Conservation (phyloP, 1,284 basidiomycete genomes). For the Puccinia novopanici region DNA sequence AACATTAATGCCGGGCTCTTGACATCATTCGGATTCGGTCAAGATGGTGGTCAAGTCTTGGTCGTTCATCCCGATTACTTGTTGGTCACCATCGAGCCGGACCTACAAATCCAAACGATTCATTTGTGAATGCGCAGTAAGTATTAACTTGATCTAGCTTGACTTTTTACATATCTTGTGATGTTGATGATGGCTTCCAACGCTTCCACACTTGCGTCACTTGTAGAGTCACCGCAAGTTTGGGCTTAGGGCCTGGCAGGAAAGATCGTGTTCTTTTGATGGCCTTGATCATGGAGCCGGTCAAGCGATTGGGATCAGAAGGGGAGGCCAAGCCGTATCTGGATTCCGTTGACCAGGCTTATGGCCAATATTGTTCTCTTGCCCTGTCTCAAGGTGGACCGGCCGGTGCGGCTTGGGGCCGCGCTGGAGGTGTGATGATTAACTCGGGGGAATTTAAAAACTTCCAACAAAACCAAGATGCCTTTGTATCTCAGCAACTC, state of each 20-base stretch:
- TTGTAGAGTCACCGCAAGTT: constrained; percentile 73
- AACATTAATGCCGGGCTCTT: constrained; percentile 79
- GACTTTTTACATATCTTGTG: not conserved
- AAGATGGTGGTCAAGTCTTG: constrained; percentile 90
- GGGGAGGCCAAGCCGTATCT: constrained; percentile 94
- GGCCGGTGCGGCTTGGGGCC: too few relatives aligned
- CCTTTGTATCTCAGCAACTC: constrained; percentile 87
- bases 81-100: constrained; percentile 75
- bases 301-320: too few relatives aligned
- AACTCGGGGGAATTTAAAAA: constrained; percentile 98
- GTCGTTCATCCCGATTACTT: constrained; percentile 89
- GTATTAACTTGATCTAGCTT: constrained; percentile 65
- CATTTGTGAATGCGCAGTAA: constrained; percentile 74
- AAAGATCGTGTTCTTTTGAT: constrained; percentile 85
- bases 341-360: constrained; percentile 79
- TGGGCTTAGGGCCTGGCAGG: constrained; percentile 84
- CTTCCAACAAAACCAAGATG: constrained; percentile 91
- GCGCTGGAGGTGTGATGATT: constrained; percentile 66
- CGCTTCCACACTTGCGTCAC: too few relatives aligned
- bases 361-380: constrained; percentile 84
- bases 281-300: too few relatives aligned
- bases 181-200: too few relatives aligned
- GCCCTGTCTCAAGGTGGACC: constrained; percentile 71
- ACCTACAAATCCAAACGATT: constrained; percentile 73
- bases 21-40: constrained; percentile 85